phyloP scores from a whole-genome alignment of 371 early-diverging fungal genomes.

The Phascolomyces articulosus region DNA sequence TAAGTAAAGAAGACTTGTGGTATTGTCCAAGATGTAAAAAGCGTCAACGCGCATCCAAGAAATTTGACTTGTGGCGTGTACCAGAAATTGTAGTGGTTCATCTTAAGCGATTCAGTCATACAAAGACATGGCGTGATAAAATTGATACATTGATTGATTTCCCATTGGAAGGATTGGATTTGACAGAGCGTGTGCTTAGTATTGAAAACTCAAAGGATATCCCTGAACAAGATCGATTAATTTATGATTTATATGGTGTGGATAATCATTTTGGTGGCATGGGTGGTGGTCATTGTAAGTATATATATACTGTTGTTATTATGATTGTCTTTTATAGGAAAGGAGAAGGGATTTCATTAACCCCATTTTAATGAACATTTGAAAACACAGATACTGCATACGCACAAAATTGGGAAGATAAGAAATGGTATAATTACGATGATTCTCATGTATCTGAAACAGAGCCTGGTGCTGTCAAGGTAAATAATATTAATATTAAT shows the following conservation, averaged over 20 bases:
- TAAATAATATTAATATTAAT: constrained; percentile 1
- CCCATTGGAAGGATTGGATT: constrained; percentile 48
- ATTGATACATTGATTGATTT: constrained; percentile 68
- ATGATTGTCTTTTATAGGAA: no score
- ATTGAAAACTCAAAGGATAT: constrained; percentile 1
- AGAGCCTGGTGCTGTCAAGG: constrained; percentile 58
- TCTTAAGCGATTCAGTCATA: constrained; percentile 69
- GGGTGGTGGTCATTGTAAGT: constrained; percentile 93
- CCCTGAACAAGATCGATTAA: constrained; percentile 28
- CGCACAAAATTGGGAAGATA: constrained; percentile 75
- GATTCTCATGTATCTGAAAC: constrained; percentile 79
- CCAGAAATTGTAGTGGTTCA: constrained; percentile 65
- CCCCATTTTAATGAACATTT: no score
- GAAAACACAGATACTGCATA: constrained; percentile 79
- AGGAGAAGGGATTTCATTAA: no score
- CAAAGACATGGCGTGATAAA: constrained; percentile 60
- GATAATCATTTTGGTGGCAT: constrained; percentile 93
- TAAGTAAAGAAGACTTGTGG: constrained; percentile 69
- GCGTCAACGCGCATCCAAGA: constrained; percentile 57
- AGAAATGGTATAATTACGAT: constrained; percentile 89
- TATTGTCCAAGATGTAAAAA: constrained; percentile 65
- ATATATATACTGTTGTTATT: background rate
- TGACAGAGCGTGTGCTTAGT: constrained; percentile 31
- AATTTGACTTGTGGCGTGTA: constrained; percentile 55
- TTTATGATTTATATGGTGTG: constrained; percentile 89